Evolutionary conservation across 345 rosid genomes (phyloP), one percentile per base, ranked within the genome.

Genomic region (Populus tremula): DNA sequence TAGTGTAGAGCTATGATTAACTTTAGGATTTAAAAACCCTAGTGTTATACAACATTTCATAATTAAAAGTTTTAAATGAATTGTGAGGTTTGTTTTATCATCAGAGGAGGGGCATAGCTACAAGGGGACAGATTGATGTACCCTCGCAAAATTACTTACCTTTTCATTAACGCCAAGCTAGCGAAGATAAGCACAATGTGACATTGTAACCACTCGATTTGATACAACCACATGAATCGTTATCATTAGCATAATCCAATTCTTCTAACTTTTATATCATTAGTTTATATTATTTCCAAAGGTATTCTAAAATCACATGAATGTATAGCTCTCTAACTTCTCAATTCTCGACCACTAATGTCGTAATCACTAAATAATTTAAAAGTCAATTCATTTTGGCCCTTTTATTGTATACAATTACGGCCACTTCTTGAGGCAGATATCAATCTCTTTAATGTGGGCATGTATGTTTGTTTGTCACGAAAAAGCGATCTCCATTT

Each of bases 171-270:
- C 66, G 76, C 59, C 29, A 18, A 20, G 53, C 4, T 49, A 25
- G 39, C 4, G 61, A 54, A 38, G 63, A 70, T 33, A 49, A 67
- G 50, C 71, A 35, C 27, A 72, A 50, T 62, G 68, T 63, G 78
- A 79, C 82, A 61, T 69, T 68, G 6, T 27, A 79, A 69, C 85
- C 2, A 76, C 85, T 68, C 54, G 82, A 72, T 75, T 79, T 50
- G 80, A 76, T 82, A 5, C 43, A 62, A 47, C 63, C 76, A 72
- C 82, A 76, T 23, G 78, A 72, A 16, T 72, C 50, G 9, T 68
- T 38, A 50, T 62, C 59, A 7, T 35, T 56, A 5, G 18, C 35
- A 54, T 29, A 35, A 10, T 35, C 23, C 35, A 14, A 49, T 36
- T 50, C n/a, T 33, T 66, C 17, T 18, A 63, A 64, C 13, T 69